These are phyloP conservation scores for Apophysomyces elegans DNA, from an alignment of 371 early-diverging fungal genomes.

Conservation along the genomic window DNA sequence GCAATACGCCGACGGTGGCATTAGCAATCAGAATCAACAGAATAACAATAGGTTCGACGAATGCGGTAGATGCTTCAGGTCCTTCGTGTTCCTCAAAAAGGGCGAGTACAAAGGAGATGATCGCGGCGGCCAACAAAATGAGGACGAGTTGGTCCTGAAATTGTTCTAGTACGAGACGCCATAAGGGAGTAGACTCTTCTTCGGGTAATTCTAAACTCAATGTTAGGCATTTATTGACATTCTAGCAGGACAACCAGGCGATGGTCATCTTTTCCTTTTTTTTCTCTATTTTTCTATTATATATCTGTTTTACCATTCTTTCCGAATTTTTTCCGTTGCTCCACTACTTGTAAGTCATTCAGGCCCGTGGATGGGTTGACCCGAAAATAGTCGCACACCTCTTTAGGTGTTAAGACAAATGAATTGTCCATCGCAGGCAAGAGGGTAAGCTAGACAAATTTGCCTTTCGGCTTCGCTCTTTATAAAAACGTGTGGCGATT, in stretches of 20 bases:
- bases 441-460: conserved; percentile 16
- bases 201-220: conserved; percentile 67
- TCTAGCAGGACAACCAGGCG: not conserved
- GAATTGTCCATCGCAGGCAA: conserved; percentile 63
- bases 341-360: conserved; percentile 58
- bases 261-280: not conserved
- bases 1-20: conserved; percentile 95
- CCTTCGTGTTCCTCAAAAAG: conserved; percentile 79
- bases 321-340: conserved; percentile 65
- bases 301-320: conserved; percentile 66
- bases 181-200: conserved; percentile 89
- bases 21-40: conserved; percentile 96
- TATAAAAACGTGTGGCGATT: conserved; percentile 7
- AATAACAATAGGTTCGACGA: conserved; percentile 97
- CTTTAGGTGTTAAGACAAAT: conserved; percentile 66
- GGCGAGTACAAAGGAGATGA: conserved; percentile 92
- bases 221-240: not conserved
- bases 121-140: conserved; percentile 91
- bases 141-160: conserved; percentile 97
- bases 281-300: too few relatives aligned
- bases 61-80: conserved; percentile 72
- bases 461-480: conserved; percentile 3
- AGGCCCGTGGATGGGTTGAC: conserved; percentile 68
- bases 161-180: conserved; percentile 92
- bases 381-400: conserved; percentile 68